Evolutionary conservation across 2,329 filamentous ascomycete genomes (phyloP).

Genomic region (Fusarium sp.): DNA sequence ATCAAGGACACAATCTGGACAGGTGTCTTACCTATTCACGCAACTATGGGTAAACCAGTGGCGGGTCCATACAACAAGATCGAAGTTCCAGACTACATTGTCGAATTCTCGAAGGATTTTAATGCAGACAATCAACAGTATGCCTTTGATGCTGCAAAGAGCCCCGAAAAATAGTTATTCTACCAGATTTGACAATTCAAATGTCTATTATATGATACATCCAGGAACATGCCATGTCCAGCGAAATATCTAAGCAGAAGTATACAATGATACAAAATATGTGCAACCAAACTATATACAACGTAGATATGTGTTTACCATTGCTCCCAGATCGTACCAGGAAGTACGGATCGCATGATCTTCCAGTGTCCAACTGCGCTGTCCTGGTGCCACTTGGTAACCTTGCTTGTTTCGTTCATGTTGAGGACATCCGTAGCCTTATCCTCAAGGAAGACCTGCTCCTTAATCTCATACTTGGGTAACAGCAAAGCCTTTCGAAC

Average conservation of each 20-base stretch:
- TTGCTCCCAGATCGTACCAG: conserved; percentile 83
- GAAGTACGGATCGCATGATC: conserved; percentile 89
- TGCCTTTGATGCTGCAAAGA: conserved; percentile 45
- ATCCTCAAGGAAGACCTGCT: conserved; percentile 59
- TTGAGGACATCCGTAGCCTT: conserved; percentile 67
- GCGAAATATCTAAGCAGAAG: conserved; percentile 5
- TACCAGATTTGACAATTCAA: background rate
- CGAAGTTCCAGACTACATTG: conserved; percentile 72
- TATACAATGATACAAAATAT: conserved; percentile 14
- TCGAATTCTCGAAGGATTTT: conserved; percentile 54
- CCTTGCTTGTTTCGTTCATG: conserved; percentile 72
- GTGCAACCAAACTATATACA: conserved; percentile 1
- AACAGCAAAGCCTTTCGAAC: conserved; percentile 77
- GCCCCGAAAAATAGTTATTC: conserved; percentile 6
- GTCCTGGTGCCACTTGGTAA: conserved; percentile 78
- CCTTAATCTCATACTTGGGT: conserved; percentile 77
- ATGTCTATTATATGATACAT: background rate
- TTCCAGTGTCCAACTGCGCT: conserved; percentile 89
- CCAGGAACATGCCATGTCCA: conserved; percentile 5
- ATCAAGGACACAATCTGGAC: conserved; percentile 63
- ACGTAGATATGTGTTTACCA: conserved; percentile 63
- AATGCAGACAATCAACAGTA: conserved; percentile 53
- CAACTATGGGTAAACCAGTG: conserved; percentile 72
- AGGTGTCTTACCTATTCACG: conserved; percentile 72
- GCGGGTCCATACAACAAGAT: conserved; percentile 70